These are phyloP conservation scores for Marasmius oreades DNA, from an alignment of 1,284 basidiomycete species.

Conservation along the genomic window DNA sequence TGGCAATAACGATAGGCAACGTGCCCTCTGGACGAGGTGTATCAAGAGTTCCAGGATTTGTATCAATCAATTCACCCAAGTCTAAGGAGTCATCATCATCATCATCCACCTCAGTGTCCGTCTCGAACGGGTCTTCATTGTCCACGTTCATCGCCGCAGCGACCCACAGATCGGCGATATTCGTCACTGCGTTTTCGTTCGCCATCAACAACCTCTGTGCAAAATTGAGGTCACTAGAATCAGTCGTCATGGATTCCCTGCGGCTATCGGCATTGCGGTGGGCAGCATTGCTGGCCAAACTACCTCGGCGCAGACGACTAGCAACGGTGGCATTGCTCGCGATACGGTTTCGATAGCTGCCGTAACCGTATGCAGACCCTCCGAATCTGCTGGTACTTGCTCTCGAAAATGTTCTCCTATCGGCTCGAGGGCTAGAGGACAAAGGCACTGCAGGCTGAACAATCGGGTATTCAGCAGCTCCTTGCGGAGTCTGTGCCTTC, in stretches of 20 bases:
- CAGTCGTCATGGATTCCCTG: slow-evolving; percentile 33
- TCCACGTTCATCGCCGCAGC: slow-evolving; percentile 90
- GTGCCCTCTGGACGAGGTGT: background rate
- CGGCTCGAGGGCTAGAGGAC: slow-evolving; percentile 30
- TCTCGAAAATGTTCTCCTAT: slow-evolving; percentile 40
- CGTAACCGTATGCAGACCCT: slow-evolving; percentile 81
- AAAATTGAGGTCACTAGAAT: slow-evolving; percentile 66
- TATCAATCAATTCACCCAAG: slow-evolving; percentile 29
- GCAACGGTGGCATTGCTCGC: slow-evolving; percentile 42
- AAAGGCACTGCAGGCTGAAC: slow-evolving; percentile 44
- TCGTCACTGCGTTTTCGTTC: slow-evolving; percentile 87
- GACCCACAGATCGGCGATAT: slow-evolving; percentile 90
- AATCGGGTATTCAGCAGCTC: slow-evolving; percentile 23
- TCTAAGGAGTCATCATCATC: slow-evolving; percentile 28
- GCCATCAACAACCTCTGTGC: slow-evolving; percentile 89
- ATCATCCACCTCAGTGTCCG: slow-evolving; percentile 32
- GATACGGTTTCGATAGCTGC: slow-evolving; percentile 49
- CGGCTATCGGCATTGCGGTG: slow-evolving; percentile 38
- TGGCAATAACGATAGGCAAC: slow-evolving; percentile 12
- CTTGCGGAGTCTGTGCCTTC: slow-evolving; percentile 17
- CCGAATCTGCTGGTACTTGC: slow-evolving; percentile 57
- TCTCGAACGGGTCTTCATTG: slow-evolving; percentile 73
- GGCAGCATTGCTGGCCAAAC: slow-evolving; percentile 44
- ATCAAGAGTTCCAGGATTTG: slow-evolving; percentile 16
- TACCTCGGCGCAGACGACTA: slow-evolving; percentile 42